Evolutionary conservation across 2,329 filamentous ascomycete species (phyloP), one percentile per base, ranked within the genome.

Genomic region (Epichloe festucae): DNA sequence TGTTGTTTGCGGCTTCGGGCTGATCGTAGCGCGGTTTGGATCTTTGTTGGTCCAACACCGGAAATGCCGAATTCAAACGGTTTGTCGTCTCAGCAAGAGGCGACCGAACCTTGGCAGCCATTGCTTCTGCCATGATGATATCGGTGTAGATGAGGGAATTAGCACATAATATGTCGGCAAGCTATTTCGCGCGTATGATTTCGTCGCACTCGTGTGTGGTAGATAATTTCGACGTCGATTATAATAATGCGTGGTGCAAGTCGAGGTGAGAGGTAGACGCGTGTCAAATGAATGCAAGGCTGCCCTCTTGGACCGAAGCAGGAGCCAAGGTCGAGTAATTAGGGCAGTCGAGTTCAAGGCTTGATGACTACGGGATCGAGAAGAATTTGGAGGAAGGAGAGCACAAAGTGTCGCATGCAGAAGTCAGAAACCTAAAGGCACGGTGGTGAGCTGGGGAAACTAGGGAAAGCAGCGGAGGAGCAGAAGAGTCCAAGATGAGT

Each of bases 51-150:
- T 65, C 59, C 46, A 59, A 52, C 47, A 57, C 50, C 40, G 62
- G 59, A 53, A 63, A 63, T 17, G 64, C 60, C 27, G 71, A 69
- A 58, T 76, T 77, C 57, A 73, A 64, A 56, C 74, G 70, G 54
- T 71, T 67, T 27, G 68, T 70, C 21, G 73, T 72, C 60, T 78
- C 75, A 36, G 67, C 67, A 44, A 78, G 64, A 43, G 75, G 75
- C 49, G 65, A 60, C 52, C 70, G 70, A 54, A 55, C 49, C 50
- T 58, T 62, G 53, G 62, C 58, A 57, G 60, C 59, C 55, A 58
- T 58, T 39, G 56, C 56, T 46, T 70, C 67, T 50, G 68, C 59
- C 59, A 61, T 61, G 52, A 36, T 58, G 54, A 55, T 49, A 49
- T 57, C 52, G 52, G 58, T 53, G 39, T 54, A 52, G 50, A 48